A percentile compares a stretch with the other conserved stretches of the same genome.
Conservation (phyloP, 331 rosid species). For the Pyrus hybrid region DNA sequence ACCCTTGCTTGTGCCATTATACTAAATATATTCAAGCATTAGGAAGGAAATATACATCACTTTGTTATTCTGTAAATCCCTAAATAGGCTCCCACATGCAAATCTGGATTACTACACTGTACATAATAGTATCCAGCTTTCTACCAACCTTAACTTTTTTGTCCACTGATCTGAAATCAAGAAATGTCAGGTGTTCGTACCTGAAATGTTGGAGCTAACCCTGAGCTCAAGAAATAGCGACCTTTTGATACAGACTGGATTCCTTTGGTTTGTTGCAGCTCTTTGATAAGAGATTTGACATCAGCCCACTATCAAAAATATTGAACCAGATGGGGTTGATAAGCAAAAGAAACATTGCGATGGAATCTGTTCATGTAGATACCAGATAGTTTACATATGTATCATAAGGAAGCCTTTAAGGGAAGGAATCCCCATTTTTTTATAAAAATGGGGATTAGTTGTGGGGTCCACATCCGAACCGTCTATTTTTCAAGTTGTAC, state of each 20-base stretch:
- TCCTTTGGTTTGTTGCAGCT: slow-evolving; percentile 71
- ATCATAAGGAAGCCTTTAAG: background rate
- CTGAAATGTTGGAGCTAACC: slow-evolving; percentile 96
- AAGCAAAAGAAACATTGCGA: slow-evolving; percentile 4
- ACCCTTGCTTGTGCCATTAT: too few species aligned
- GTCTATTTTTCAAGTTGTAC: too few species aligned
- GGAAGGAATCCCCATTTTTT: too few species aligned
- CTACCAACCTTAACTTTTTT: background rate
- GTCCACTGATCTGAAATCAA: background rate
- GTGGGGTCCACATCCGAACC: too few species aligned
- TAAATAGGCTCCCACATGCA: too few species aligned
- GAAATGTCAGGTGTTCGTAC: slow-evolving; percentile 15
- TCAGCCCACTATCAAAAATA: slow-evolving; percentile 72
- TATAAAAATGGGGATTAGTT: too few species aligned
- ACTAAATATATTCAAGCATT: too few species aligned
- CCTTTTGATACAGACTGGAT: slow-evolving; percentile 76
- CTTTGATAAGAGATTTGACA: slow-evolving; percentile 67
- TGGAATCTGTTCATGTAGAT: background rate
- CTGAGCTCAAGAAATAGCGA: slow-evolving; percentile 85
- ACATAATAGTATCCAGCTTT: background rate
- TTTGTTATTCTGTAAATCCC: too few species aligned
- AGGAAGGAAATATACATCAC: too few species aligned
- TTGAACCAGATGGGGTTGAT: slow-evolving; percentile 5
- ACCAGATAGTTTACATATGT: background rate
- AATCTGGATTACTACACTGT: too few species aligned